phyloP scores from a whole-genome alignment of 345 rosid genomes.

The Linum trigynum region DNA sequence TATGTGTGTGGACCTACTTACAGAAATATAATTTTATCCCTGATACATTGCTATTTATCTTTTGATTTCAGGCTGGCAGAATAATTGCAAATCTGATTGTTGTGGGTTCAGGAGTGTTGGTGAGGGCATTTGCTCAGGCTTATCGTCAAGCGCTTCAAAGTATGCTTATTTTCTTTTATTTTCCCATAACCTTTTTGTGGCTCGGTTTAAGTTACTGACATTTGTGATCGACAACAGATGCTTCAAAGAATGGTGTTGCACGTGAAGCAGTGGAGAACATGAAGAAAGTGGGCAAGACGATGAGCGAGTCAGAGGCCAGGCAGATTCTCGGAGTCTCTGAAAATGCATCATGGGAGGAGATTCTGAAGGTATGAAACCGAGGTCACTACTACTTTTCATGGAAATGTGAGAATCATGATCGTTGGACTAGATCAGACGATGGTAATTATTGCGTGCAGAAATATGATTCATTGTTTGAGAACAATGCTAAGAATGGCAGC shows the following conservation, averaged over 20 bases:
- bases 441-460: conserved; percentile 36
- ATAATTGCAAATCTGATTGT: conserved; percentile 59
- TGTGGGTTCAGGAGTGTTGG: conserved; percentile 56
- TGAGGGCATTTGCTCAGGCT: conserved; percentile 31
- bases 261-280: conserved; percentile 65
- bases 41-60: too few relatives aligned
- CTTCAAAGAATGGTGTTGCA: conserved; percentile 66
- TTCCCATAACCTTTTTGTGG: not conserved
- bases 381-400: too few relatives aligned
- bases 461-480: conserved; percentile 65
- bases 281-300: conserved; percentile 52
- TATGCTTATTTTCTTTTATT: conserved; percentile 23
- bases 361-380: conserved; percentile 35
- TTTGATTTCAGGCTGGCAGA: conserved; percentile 45
- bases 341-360: conserved; percentile 70
- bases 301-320: conserved; percentile 77
- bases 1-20: too few relatives aligned
- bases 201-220: not conserved
- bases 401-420: not conserved
- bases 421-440: conserved; percentile 2
- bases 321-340: conserved; percentile 79
- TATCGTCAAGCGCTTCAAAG: too few relatives aligned
- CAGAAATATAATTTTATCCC: too few relatives aligned
- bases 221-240: conserved; percentile 38
- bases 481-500: conserved; percentile 54